phyloP scores from a whole-genome alignment of 176 grass and related monocot species.

The Phragmites australis region DNA sequence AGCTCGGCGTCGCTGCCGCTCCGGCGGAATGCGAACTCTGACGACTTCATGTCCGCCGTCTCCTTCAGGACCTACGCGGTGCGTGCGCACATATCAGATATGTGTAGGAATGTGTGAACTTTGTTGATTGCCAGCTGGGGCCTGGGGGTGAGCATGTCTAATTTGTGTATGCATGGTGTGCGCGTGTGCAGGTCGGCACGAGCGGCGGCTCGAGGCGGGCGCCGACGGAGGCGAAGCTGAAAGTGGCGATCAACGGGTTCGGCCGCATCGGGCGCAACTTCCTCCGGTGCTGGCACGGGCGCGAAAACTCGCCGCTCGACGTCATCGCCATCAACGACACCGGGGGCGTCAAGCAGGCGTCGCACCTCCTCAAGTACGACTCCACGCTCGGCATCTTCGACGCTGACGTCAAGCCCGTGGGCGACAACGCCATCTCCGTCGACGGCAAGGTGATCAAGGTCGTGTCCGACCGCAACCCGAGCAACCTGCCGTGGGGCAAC shows the following conservation, averaged over 20 bases:
- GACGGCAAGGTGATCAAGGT: constrained; percentile 90
- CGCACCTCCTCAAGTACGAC: constrained; percentile 93
- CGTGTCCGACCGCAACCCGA: constrained; percentile 71
- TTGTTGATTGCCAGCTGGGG: too few species aligned
- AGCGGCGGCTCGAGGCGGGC: constrained; percentile 42
- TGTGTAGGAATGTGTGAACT: too few species aligned
- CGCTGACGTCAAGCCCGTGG: constrained; percentile 68
- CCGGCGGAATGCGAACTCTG: constrained; percentile 53
- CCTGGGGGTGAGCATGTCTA: too few species aligned
- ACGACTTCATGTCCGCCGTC: constrained; percentile 59
- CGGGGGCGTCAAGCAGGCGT: constrained; percentile 74
- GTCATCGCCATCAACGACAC: constrained; percentile 91
- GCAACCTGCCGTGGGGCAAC: constrained; percentile 60
- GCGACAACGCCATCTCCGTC: constrained; percentile 67
- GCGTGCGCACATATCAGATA: background rate
- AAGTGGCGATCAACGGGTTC: constrained; percentile 94
- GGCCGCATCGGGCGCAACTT: constrained; percentile 93
- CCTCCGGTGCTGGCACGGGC: constrained; percentile 85
- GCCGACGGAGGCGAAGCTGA: constrained; percentile 74
- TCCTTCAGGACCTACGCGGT: constrained; percentile 63
- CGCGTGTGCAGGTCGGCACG: constrained; percentile 39
- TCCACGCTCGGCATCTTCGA: constrained; percentile 90
- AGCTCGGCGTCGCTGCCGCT: constrained; percentile 45
- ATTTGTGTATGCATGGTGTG: background rate
- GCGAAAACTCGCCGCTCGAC: constrained; percentile 61